Evolutionary conservation across 352 stramenopile genomes (phyloP).

Genomic region (Phytopythium mirpurense): DNA sequence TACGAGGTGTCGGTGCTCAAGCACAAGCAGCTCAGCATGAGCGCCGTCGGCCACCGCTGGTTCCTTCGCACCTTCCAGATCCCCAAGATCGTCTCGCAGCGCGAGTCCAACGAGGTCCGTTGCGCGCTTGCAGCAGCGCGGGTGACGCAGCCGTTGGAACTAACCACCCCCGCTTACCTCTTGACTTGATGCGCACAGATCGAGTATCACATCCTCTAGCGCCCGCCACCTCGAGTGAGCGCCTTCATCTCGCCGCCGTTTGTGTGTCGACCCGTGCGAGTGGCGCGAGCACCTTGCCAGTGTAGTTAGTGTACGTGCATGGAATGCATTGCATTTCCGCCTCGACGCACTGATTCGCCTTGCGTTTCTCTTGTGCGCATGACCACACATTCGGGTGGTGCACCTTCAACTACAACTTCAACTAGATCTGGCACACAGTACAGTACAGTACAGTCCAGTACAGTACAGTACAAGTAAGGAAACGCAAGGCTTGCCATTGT

Average conservation of each 20-base stretch:
- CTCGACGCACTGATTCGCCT: background rate
- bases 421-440: no score
- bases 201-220: constrained; percentile 60
- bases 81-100: constrained; percentile 45
- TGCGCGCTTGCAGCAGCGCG: background rate
- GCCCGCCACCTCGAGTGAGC: background rate
- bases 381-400: no score
- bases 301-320: background rate
- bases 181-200: constrained; percentile 17
- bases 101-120: constrained; percentile 67
- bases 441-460: no score
- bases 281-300: no score
- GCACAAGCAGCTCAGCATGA: constrained; percentile 62
- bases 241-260: background rate
- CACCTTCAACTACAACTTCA: background rate
- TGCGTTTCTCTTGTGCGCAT: constrained; percentile 1
- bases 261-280: background rate
- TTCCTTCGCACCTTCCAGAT: constrained; percentile 67
- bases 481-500: background rate
- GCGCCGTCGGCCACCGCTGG: constrained; percentile 48
- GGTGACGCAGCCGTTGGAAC: background rate
- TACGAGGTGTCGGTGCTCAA: constrained; percentile 64
- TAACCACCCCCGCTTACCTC: no score
- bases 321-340: background rate
- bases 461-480: no score